A percentile compares a stretch with the other conserved stretches of the same genome.
Evolutionary conservation across 257 asterid genomes (phyloP).

Genomic region (Solanum appendiculatum): DNA sequence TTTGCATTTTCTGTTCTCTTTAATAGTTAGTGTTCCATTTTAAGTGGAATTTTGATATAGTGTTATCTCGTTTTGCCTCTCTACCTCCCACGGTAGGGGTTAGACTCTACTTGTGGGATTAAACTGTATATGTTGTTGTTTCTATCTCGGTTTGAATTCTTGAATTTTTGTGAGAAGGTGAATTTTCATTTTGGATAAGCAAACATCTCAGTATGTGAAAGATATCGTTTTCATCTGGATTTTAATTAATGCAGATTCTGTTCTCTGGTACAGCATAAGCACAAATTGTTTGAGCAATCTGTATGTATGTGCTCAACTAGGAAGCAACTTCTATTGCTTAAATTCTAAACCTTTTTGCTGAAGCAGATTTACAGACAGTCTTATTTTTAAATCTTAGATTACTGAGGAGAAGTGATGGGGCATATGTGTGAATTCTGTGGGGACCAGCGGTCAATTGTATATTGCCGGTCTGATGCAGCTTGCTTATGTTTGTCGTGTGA

Average conservation of each 20-base stretch:
- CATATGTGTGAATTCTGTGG: slow-evolving; percentile 50
- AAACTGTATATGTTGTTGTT: not conserved
- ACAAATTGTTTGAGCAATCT: not conserved
- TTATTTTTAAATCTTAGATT: not conserved
- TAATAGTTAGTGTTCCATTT: not conserved
- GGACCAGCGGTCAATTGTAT: slow-evolving; percentile 46
- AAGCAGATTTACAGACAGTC: not conserved
- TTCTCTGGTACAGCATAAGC: not conserved
- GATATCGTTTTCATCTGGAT: not conserved
- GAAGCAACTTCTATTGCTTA: not conserved
- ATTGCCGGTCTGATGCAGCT: slow-evolving; percentile 41
- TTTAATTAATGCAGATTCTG: not conserved
- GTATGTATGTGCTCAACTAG: not conserved
- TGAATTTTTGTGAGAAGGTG: not conserved
- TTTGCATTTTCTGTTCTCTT: not conserved
- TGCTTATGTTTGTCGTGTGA: slow-evolving; percentile 61
- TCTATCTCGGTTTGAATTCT: not conserved
- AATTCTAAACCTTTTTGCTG: not conserved
- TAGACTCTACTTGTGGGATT: not conserved
- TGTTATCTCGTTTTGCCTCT: not conserved
- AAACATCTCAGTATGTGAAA: not conserved
- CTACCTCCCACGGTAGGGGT: not conserved
- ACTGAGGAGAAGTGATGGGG: slow-evolving; percentile 24
- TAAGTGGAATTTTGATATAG: not conserved
- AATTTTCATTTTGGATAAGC: not conserved